phyloP scores from a whole-genome alignment of 306 rosid genomes.

The Begonia loranthoides region DNA sequence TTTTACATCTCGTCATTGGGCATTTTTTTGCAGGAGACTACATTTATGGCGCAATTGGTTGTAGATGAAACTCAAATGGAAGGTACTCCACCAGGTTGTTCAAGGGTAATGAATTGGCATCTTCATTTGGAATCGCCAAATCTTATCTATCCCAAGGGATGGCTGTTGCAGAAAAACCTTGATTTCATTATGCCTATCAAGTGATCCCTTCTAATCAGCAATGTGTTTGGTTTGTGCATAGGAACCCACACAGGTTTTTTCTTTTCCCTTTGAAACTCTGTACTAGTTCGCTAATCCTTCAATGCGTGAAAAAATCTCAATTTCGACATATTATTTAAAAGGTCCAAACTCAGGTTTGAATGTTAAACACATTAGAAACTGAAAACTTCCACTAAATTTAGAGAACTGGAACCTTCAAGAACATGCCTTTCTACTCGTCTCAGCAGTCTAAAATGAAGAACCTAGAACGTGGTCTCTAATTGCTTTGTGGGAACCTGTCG shows the following conservation, averaged over 20 bases:
- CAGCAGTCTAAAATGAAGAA: too few species aligned
- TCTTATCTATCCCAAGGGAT: conserved; percentile 59
- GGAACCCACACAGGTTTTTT: conserved; percentile 32
- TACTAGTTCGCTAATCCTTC: too few species aligned
- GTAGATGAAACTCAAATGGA: conserved; percentile 96
- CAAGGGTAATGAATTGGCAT: conserved; percentile 85
- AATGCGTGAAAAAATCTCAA: too few species aligned
- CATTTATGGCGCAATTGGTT: conserved; percentile 77
- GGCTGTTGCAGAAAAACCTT: conserved; percentile 73
- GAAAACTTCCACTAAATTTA: too few species aligned
- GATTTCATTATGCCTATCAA: conserved; percentile 47
- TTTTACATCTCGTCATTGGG: conserved; percentile 6
- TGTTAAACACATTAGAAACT: too few species aligned
- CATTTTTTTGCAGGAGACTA: conserved; percentile 54
- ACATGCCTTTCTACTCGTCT: too few species aligned
- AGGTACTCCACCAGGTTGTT: conserved; percentile 55
- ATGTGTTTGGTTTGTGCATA: neutral
- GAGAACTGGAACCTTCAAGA: too few species aligned
- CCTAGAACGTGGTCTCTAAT: too few species aligned
- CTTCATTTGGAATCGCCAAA: conserved; percentile 59
- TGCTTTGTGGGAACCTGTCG: too few species aligned
- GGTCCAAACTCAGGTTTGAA: too few species aligned
- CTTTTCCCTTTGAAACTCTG: conserved; percentile 6
- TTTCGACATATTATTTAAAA: too few species aligned
- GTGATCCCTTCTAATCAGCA: conserved; percentile 18